Evolutionary conservation across 148 eudicot genomes (phyloP), one percentile per base, ranked within the genome.

Genomic region (Rhododendron ferrugineum): DNA sequence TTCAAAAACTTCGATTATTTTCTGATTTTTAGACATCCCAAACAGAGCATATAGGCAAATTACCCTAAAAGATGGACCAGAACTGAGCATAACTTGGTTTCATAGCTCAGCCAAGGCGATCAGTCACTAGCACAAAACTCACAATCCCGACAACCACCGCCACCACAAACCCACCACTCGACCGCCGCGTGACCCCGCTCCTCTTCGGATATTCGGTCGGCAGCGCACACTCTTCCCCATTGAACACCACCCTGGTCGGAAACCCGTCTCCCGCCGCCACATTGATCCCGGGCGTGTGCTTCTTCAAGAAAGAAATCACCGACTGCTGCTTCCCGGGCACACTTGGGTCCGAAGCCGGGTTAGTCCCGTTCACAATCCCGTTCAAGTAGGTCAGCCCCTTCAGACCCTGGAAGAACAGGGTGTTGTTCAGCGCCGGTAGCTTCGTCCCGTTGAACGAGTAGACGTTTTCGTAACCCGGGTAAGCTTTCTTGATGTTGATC

Each of bases 301-400:
- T 89, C 90, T 93, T 93, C 47, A 83, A 30, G 72, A 93, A 93
- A 4, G 95, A 93, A 11, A 93, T 88, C 50, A 92, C 92, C 2
- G 95, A 79, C 78, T 93, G 95, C 84, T 93, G 95, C 76, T 93
- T 93, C 15, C 95, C 95, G 0, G 93, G 95, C 15, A 93, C 91
- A 28, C 85, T 70, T 10, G 93, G 92, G 54, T 90, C 90, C 26
- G 34, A 88, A 1, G 15, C 50, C 4, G 91, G 92, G 4, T 80
- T 28, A 1, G 89, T 86, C 36, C 92, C 93, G 42, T 93, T 89
- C 0, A 82, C 85, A 62, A 86, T 89, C 23, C 89, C 95, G 14
- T 92, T 82, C 80, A 93, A 82, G 47, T 84, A 88, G 20, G 89
- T 89, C 86, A 91, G 32, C 0, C 95, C 95, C 0, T 83, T 80